Conservation (phyloP, 2,329 filamentous ascomycete species). For the Aspergillus latus region DNA sequence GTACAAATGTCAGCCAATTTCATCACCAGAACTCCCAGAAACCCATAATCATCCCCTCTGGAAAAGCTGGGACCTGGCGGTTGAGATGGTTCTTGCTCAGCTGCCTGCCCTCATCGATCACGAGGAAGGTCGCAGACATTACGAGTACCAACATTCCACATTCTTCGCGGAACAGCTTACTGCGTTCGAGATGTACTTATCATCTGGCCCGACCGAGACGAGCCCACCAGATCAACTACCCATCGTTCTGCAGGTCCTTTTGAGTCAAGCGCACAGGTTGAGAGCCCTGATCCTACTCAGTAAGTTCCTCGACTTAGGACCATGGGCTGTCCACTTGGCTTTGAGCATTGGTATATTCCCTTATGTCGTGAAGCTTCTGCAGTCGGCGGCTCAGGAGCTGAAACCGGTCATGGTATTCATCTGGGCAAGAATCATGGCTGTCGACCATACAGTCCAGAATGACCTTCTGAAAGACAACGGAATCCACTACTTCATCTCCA, state of each 20-base stretch:
- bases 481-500: constrained; percentile 93
- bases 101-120: constrained; percentile 78
- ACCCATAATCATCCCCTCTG: constrained; percentile 93
- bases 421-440: constrained; percentile 92
- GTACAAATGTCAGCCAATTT: constrained; percentile 93
- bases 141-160: constrained; percentile 89
- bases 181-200: constrained; percentile 93
- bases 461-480: constrained; percentile 96
- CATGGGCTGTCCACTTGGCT: constrained; percentile 97
- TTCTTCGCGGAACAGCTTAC: constrained; percentile 98
- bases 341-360: constrained; percentile 98
- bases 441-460: constrained; percentile 88
- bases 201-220: constrained; percentile 76
- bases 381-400: constrained; percentile 89
- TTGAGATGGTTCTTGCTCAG: constrained; percentile 91
- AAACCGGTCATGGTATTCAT: constrained; percentile 99
- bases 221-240: constrained; percentile 92
- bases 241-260: constrained; percentile 89
- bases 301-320: constrained; percentile 90
- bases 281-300: constrained; percentile 87
- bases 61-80: constrained; percentile 96
- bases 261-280: constrained; percentile 92
- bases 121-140: constrained; percentile 71
- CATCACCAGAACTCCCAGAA: constrained; percentile 85
- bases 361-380: constrained; percentile 91